Evolutionary conservation across 2,329 filamentous ascomycete species (phyloP).

Genomic region (Ciborinia camelliae): DNA sequence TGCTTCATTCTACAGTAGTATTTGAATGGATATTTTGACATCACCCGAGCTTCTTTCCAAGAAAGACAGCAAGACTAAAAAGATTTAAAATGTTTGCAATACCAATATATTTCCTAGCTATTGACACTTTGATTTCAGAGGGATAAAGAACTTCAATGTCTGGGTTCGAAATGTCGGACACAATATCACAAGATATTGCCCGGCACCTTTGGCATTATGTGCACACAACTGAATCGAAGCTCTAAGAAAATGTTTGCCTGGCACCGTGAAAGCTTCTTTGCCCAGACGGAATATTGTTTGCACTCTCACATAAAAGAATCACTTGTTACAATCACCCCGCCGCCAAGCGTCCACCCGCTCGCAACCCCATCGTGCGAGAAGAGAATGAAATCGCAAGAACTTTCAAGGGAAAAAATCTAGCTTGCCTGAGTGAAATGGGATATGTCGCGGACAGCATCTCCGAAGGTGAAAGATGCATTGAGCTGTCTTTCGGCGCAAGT

Average conservation of each 20-base stretch:
- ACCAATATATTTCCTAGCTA: not conserved
- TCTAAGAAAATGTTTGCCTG: not conserved
- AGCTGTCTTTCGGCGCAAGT: slow-evolving; percentile 6
- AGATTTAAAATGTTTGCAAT: not conserved
- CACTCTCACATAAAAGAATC: not conserved
- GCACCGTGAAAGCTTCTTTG: not conserved
- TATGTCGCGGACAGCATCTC: not conserved
- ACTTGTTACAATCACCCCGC: not conserved
- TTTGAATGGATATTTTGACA: not conserved
- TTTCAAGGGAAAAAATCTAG: not conserved
- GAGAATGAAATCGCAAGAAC: slow-evolving; percentile 8
- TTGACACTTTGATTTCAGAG: too few relatives aligned
- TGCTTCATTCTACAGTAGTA: not conserved
- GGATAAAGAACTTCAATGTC: not conserved
- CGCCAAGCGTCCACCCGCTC: slow-evolving; percentile 6
- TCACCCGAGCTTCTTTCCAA: too few relatives aligned
- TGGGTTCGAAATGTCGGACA: too few relatives aligned
- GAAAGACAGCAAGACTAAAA: not conserved
- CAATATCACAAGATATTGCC: not conserved
- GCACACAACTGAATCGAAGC: not conserved
- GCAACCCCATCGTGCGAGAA: not conserved
- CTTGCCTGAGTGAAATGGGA: not conserved
- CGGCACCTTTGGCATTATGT: not conserved
- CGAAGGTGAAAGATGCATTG: slow-evolving; percentile 2
- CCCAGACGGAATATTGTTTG: not conserved